These are phyloP conservation scores for Gastrolobium villosum DNA, from an alignment of 306 rosid genomes.

Conservation along the genomic window DNA sequence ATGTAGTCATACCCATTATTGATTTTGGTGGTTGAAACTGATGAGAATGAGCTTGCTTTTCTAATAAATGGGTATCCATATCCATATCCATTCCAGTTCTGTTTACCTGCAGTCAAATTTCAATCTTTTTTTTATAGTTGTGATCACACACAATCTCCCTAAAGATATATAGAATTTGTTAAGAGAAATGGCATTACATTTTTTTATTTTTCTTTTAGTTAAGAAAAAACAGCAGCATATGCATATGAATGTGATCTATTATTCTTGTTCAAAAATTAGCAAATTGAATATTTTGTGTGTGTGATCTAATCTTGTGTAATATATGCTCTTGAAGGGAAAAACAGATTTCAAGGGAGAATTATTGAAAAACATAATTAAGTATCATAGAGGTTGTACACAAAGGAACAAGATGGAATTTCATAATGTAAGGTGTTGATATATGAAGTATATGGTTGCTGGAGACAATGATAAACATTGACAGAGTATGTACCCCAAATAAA, in stretches of 20 bases:
- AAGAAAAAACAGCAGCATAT: not conserved
- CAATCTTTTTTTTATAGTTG: not conserved
- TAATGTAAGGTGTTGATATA: not conserved
- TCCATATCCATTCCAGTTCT: not conserved
- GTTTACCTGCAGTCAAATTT: conserved; percentile 28
- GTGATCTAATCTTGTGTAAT: not conserved
- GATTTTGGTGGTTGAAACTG: conserved; percentile 41
- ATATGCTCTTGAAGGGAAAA: not conserved
- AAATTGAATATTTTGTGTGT: not conserved
- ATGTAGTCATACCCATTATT: conserved; percentile 69
- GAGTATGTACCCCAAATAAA: not conserved
- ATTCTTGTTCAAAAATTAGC: not conserved
- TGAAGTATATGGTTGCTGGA: not conserved
- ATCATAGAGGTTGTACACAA: not conserved
- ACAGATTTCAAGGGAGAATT: not conserved
- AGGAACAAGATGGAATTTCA: conserved; percentile 2
- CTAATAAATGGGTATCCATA: conserved; percentile 69
- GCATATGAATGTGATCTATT: not conserved
- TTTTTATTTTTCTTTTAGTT: not conserved
- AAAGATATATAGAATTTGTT: not conserved
- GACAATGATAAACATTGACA: conserved; percentile 46
- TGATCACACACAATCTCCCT: too few relatives aligned
- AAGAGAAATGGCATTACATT: not conserved
- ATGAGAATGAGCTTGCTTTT: conserved; percentile 67
- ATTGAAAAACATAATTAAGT: not conserved